Conservation (phyloP, 1,284 basidiomycete genomes). For the Somion occarium region DNA sequence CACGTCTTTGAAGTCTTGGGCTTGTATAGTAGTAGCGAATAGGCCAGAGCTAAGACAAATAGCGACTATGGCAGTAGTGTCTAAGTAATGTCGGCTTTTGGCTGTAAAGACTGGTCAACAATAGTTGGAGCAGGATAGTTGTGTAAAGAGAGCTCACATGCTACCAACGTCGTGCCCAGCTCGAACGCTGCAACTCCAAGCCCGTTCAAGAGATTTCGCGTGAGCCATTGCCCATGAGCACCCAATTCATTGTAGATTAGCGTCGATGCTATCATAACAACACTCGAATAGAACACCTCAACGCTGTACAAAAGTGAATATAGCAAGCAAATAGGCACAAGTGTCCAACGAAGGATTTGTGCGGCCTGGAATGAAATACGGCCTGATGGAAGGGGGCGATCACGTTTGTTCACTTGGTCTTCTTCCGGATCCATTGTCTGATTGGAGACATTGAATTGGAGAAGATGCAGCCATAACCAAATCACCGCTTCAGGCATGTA, state of each 20-base stretch:
- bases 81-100: background rate
- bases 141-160: slow-evolving; percentile 23
- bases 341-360: slow-evolving; percentile 29
- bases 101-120: background rate
- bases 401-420: slow-evolving; percentile 37
- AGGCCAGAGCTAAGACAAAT: slow-evolving; percentile 14
- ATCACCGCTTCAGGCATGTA: slow-evolving; percentile 18
- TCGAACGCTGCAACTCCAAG: slow-evolving; percentile 34
- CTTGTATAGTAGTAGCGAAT: slow-evolving; percentile 26
- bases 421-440: slow-evolving; percentile 34
- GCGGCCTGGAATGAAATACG: slow-evolving; percentile 32
- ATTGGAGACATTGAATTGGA: slow-evolving; percentile 38
- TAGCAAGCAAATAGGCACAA: slow-evolving; percentile 29
- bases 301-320: slow-evolving; percentile 28
- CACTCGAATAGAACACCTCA: slow-evolving; percentile 26
- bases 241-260: slow-evolving; percentile 34
- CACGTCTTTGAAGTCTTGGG: slow-evolving; percentile 31
- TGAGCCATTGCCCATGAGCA: slow-evolving; percentile 31
- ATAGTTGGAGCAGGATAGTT: background rate
- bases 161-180: slow-evolving; percentile 32
- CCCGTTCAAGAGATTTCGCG: slow-evolving; percentile 33
- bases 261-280: slow-evolving; percentile 26
- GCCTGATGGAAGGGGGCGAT: slow-evolving; percentile 38
- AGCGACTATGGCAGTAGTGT: slow-evolving; percentile 3
- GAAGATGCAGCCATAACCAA: slow-evolving; percentile 42